These are phyloP conservation scores for Solanum clarkiae DNA, from an alignment of 257 asterid species.

Conservation along the genomic window DNA sequence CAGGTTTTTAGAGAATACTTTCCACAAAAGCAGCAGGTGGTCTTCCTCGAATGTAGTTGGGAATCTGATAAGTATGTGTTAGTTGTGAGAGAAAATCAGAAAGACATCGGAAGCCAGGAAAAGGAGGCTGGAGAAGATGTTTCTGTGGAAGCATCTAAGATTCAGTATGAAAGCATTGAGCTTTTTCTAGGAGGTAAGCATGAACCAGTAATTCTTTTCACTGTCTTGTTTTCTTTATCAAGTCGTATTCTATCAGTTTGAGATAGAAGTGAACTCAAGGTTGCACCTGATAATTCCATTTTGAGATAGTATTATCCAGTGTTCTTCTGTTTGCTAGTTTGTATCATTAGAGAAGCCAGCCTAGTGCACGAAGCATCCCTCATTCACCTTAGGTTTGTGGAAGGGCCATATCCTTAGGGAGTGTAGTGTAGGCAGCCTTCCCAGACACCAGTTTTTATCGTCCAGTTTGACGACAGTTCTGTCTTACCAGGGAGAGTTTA, in stretches of 20 bases:
- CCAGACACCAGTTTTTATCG: neutral
- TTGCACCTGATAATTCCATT: neutral
- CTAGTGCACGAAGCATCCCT: neutral
- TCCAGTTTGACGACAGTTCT: neutral
- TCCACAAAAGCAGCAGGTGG: conserved; percentile 47
- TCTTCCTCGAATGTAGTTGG: conserved; percentile 57
- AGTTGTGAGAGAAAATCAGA: conserved; percentile 34
- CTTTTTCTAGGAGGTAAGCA: conserved; percentile 68
- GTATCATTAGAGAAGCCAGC: neutral
- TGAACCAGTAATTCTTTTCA: neutral
- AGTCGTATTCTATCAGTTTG: neutral
- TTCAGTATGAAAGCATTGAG: conserved; percentile 53
- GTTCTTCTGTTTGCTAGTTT: neutral
- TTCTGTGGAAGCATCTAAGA: conserved; percentile 13
- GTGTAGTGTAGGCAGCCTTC: neutral
- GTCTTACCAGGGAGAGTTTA: neutral
- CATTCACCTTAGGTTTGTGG: neutral
- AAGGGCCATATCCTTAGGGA: neutral
- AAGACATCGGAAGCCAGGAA: conserved; percentile 27
- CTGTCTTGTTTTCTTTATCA: neutral
- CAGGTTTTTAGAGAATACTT: conserved; percentile 79
- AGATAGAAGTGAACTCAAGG: neutral
- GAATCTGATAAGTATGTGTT: conserved; percentile 54
- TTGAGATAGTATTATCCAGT: neutral
- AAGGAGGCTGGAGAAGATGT: conserved; percentile 18